A percentile compares a stretch with the other conserved stretches of the same genome.
Evolutionary conservation across 2,329 filamentous ascomycete species (phyloP).

Genomic region (Penicillium sp.): DNA sequence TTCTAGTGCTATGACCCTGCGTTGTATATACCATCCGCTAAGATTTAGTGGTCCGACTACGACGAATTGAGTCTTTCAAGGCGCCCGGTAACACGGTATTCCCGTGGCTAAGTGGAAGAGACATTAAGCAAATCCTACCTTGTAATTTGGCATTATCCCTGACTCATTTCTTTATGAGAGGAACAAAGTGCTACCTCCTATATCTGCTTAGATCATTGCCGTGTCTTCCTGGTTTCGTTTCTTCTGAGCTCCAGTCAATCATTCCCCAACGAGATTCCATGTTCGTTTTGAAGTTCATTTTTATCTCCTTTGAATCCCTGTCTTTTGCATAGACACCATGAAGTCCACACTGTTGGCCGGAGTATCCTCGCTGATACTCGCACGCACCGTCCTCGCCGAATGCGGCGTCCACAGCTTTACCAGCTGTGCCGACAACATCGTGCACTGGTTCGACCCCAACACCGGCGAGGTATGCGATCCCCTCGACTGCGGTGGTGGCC

Average conservation of each 20-base stretch:
- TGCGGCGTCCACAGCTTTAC: constrained; percentile 13
- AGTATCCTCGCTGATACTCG: constrained; percentile 11
- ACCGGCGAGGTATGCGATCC: constrained; percentile 23
- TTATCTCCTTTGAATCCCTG: neutral
- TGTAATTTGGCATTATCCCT: neutral
- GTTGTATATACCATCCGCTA: too few relatives aligned
- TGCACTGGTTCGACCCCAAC: constrained; percentile 19
- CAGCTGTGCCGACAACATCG: constrained; percentile 14
- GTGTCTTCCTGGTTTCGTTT: neutral
- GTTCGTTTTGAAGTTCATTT: too few relatives aligned
- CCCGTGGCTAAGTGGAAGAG: too few relatives aligned
- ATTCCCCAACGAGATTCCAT: too few relatives aligned
- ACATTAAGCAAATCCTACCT: neutral
- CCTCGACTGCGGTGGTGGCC: constrained; percentile 22
- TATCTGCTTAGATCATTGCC: neutral
- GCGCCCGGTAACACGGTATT: too few relatives aligned
- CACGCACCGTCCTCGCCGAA: constrained; percentile 7
- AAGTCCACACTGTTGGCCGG: neutral
- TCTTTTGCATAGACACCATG: neutral
- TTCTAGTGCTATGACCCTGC: too few relatives aligned
- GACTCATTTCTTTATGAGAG: too few relatives aligned
- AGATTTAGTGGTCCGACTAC: too few relatives aligned
- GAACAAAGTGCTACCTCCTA: neutral
- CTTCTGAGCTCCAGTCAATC: neutral
- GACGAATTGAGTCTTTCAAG: too few relatives aligned